Conservation (phyloP, 2,329 filamentous ascomycete genomes). For the Fusarium burgessii region DNA sequence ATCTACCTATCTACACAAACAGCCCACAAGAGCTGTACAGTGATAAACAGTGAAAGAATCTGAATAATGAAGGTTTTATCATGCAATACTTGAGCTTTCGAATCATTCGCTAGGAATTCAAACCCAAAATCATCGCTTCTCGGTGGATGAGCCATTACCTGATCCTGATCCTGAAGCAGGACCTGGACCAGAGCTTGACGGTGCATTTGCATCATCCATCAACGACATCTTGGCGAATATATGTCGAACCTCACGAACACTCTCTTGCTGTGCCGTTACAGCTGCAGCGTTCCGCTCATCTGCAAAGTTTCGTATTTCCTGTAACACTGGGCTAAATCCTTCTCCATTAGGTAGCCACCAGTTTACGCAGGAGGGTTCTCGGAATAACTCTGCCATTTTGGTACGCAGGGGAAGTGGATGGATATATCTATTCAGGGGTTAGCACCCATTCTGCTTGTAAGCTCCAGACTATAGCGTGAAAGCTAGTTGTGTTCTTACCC, state of each 20-base stretch:
- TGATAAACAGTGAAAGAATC: background rate
- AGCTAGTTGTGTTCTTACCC: constrained; percentile 69
- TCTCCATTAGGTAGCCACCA: constrained; percentile 95
- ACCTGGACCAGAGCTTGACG: constrained; percentile 1
- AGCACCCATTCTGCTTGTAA: background rate
- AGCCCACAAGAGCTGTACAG: too few relatives aligned
- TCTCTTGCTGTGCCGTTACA: constrained; percentile 69
- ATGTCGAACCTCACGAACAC: constrained; percentile 79
- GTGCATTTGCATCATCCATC: constrained; percentile 39
- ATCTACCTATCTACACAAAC: background rate
- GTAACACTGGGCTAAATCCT: constrained; percentile 78
- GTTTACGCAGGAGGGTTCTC: constrained; percentile 74
- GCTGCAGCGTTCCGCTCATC: constrained; percentile 77
- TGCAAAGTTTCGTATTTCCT: constrained; percentile 82
- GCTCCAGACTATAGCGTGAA: background rate
- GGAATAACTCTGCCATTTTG: constrained; percentile 82
- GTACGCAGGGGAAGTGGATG: constrained; percentile 79
- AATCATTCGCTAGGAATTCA: background rate
- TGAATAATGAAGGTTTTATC: background rate
- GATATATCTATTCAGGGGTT: constrained; percentile 74
- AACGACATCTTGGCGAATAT: constrained; percentile 73
- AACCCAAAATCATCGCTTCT: background rate
- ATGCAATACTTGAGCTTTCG: background rate
- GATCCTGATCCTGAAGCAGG: background rate
- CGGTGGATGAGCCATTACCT: background rate